Conservation (phyloP, 73 alveolate genomes). For the Paramecium bursaria region DNA sequence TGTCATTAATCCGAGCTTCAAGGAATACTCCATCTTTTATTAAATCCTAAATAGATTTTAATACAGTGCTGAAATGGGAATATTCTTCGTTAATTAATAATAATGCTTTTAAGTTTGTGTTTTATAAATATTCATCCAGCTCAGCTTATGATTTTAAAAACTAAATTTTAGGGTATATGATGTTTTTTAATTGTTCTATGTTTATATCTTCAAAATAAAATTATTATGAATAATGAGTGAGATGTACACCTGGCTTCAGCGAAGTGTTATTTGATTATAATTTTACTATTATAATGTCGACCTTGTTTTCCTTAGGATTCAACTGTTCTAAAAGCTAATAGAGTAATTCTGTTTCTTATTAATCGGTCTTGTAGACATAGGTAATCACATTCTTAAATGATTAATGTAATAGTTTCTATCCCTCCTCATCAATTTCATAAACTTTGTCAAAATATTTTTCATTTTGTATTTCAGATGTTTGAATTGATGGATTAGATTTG, state of each 20-base stretch:
- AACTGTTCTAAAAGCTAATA: not conserved
- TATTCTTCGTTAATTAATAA: conserved; percentile 2
- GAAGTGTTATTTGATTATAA: not conserved
- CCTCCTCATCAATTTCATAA: conserved; percentile 46
- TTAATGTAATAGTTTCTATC: not conserved
- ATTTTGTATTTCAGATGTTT: no score
- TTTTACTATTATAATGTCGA: conserved; percentile 16
- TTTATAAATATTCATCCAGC: not conserved
- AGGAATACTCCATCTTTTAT: conserved; percentile 3
- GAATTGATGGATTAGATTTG: no score
- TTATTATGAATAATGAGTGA: not conserved
- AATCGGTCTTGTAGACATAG: not conserved
- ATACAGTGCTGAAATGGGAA: not conserved
- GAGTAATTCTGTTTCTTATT: not conserved
- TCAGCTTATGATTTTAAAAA: conserved; percentile 33
- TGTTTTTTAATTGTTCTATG: not conserved
- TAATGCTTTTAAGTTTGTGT: not conserved
- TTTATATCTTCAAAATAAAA: not conserved
- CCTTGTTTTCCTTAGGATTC: not conserved
- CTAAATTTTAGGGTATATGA: conserved; percentile 7
- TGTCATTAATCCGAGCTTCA: conserved; percentile 15
- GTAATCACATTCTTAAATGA: conserved; percentile 28
- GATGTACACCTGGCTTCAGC: not conserved
- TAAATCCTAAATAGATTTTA: not conserved
- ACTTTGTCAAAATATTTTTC: conserved; percentile 12